A percentile compares a stretch with the other conserved stretches of the same genome.
These are phyloP conservation scores for Monosporascus sp. DNA, from an alignment of 2,329 filamentous ascomycete genomes.

Conservation along the genomic window DNA sequence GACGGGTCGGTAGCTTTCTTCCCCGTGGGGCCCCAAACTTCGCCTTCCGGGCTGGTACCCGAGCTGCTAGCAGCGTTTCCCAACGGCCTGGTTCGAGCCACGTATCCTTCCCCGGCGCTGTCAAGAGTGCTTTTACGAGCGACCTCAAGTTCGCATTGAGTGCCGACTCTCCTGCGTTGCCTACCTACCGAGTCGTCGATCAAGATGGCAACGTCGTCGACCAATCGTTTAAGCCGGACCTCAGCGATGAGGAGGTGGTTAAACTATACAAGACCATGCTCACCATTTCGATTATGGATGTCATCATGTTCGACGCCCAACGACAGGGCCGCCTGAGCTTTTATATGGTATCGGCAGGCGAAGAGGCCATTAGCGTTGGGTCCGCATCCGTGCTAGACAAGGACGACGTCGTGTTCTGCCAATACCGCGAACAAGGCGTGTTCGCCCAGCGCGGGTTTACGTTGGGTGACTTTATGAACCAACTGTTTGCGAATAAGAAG, in stretches of 20 bases:
- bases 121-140: slow-evolving; percentile 89
- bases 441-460: slow-evolving; percentile 86
- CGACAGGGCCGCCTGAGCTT: slow-evolving; percentile 90
- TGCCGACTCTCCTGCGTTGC: slow-evolving; percentile 66
- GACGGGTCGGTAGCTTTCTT: slow-evolving; percentile 11
- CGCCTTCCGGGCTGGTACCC: slow-evolving; percentile 18
- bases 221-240: slow-evolving; percentile 60
- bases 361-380: slow-evolving; percentile 90
- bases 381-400: slow-evolving; percentile 77
- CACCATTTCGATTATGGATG: slow-evolving; percentile 77
- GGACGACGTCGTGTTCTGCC: slow-evolving; percentile 87
- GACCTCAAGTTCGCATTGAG: slow-evolving; percentile 73
- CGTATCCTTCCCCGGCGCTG: slow-evolving; percentile 83
- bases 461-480: slow-evolving; percentile 87
- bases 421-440: slow-evolving; percentile 91
- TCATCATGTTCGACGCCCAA: slow-evolving; percentile 98
- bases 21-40: slow-evolving; percentile 11
- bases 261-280: slow-evolving; percentile 63
- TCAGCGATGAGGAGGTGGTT: slow-evolving; percentile 57
- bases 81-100: slow-evolving; percentile 51
- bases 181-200: slow-evolving; percentile 88
- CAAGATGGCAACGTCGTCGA: slow-evolving; percentile 84
- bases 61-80: slow-evolving; percentile 45
- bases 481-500: slow-evolving; percentile 81
- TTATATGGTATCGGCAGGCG: slow-evolving; percentile 94